Evolutionary conservation across 345 rosid species (phyloP).

Genomic region (Crucihimalaya himalaica): DNA sequence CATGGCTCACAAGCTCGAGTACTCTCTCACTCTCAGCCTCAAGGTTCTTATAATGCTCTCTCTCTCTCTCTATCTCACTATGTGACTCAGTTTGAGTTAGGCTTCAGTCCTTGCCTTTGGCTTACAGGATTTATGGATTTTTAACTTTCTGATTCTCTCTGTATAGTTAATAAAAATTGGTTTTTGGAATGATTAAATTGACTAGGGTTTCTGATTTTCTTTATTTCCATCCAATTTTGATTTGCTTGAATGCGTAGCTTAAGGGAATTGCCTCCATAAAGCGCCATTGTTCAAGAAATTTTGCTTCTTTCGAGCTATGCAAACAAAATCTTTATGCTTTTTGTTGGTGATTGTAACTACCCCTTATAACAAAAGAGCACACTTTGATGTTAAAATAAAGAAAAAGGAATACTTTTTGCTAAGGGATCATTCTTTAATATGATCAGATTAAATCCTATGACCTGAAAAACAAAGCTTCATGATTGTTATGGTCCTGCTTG

Average conservation of each 20-base stretch:
- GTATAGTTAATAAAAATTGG: background rate
- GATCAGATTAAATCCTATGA: background rate
- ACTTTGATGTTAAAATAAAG: background rate
- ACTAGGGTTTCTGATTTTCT: constrained; percentile 15
- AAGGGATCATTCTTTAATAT: background rate
- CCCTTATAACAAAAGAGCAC: background rate
- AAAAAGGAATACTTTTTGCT: background rate
- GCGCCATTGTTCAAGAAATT: background rate
- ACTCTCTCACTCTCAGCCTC: constrained; percentile 60
- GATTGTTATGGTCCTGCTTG: background rate
- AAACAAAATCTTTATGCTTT: background rate
- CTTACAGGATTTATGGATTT: background rate
- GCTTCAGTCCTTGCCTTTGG: background rate
- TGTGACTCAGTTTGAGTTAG: background rate
- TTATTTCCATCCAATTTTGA: background rate
- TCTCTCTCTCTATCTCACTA: constrained; percentile 20
- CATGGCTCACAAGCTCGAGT: constrained; percentile 68
- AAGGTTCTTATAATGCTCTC: constrained; percentile 52
- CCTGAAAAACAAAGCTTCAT: background rate
- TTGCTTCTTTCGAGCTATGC: background rate
- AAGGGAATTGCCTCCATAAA: background rate
- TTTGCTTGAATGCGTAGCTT: background rate
- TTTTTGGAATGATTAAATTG: constrained; percentile 13
- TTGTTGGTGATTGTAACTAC: background rate
- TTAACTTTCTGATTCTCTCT: background rate